phyloP scores from a whole-genome alignment of 495 filamentous ascomycete genomes.

The Talaromyces thailandensis region DNA sequence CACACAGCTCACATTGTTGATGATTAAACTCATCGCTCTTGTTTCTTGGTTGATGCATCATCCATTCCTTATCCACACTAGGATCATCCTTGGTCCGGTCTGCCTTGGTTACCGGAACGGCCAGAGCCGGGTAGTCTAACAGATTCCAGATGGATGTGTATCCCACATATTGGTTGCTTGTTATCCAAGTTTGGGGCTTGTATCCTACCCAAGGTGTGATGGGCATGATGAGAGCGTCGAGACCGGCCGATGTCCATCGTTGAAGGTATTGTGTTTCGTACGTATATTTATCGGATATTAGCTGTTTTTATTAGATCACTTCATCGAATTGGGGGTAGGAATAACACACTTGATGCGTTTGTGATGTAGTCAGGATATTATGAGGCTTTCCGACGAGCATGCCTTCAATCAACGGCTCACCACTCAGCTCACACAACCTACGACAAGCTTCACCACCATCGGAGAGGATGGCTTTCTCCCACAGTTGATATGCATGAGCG shows the following conservation, averaged over 20 bases:
- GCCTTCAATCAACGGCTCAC: conserved; percentile 47
- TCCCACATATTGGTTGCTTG: conserved; percentile 47
- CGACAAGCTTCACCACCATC: conserved; percentile 49
- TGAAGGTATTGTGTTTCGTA: conserved; percentile 26
- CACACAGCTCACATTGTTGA: conserved; percentile 26
- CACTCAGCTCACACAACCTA: conserved; percentile 38
- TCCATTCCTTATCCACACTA: conserved; percentile 17
- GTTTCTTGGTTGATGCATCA: conserved; percentile 25
- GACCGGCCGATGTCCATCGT: conserved; percentile 45
- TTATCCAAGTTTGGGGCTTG: conserved; percentile 37
- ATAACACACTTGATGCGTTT: conserved; percentile 22
- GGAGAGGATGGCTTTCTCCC: conserved; percentile 45
- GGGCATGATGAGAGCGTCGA: conserved; percentile 63
- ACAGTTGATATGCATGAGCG: conserved; percentile 22
- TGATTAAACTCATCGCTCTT: conserved; percentile 37
- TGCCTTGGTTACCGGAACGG: conserved; percentile 43
- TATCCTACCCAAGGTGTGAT: conserved; percentile 43
- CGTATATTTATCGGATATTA: conserved; percentile 24
- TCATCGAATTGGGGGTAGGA: background rate
- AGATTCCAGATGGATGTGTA: conserved; percentile 65
- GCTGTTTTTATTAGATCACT: conserved; percentile 8
- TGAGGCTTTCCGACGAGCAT: conserved; percentile 31
- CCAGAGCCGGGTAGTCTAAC: conserved; percentile 52
- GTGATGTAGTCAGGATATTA: conserved; percentile 16
- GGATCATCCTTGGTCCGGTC: conserved; percentile 25